A percentile compares a stretch with the other conserved stretches of the same genome.
Evolutionary conservation across 768 basidiomycete genomes (phyloP).

Genomic region (Gyrodon lividus): DNA sequence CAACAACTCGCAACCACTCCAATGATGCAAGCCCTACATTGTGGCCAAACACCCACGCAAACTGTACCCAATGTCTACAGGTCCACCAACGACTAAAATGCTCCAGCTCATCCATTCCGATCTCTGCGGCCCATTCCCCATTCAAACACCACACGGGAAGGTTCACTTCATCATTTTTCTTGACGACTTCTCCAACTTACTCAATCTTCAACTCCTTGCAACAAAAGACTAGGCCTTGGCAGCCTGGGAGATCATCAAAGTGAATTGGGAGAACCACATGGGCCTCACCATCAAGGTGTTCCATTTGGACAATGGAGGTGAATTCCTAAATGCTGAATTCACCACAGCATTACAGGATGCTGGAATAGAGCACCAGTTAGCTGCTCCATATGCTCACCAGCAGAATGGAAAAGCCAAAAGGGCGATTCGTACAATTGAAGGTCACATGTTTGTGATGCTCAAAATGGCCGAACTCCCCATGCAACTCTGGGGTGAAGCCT

Average conservation of each 20-base stretch:
- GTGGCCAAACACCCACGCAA: not conserved
- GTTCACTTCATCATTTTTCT: slow-evolving; percentile 17
- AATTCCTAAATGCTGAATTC: not conserved
- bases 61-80: not conserved
- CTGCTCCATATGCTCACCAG: slow-evolving; percentile 31
- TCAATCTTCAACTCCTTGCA: not conserved
- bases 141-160: slow-evolving; percentile 10
- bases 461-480: slow-evolving; percentile 16
- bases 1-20: too few relatives aligned
- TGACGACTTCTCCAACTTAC: slow-evolving; percentile 7
- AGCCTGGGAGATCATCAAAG: not conserved
- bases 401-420: slow-evolving; percentile 35
- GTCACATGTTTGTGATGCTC: slow-evolving; percentile 21
- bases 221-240: slow-evolving; percentile 1
- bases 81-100: not conserved
- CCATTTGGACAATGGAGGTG: slow-evolving; percentile 2
- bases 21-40: not conserved
- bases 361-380: slow-evolving; percentile 24
- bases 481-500: slow-evolving; percentile 17
- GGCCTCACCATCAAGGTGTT: not conserved
- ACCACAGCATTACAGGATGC: not conserved
- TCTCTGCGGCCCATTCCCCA: slow-evolving; percentile 24
- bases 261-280: not conserved
- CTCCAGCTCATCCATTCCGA: slow-evolving; percentile 30
- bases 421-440: slow-evolving; percentile 28